These are phyloP conservation scores for Herpotrichia juniperi DNA, from an alignment of 2,329 filamentous ascomycete genomes.

Conservation along the genomic window DNA sequence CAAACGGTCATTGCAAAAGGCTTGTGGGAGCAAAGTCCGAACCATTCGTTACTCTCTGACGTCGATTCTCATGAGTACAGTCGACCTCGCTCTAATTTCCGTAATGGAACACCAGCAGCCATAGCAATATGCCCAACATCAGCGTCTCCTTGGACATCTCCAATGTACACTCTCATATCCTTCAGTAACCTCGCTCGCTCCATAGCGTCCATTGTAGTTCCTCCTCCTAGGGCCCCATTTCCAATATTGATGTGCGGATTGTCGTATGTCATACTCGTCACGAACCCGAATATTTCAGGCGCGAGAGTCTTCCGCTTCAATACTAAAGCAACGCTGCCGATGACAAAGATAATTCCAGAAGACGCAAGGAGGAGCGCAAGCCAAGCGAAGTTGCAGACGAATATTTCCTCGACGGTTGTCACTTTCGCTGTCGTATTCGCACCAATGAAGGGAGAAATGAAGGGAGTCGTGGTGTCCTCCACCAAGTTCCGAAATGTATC, in stretches of 20 bases:
- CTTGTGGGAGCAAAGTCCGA: not conserved
- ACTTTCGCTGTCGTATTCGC: slow-evolving; percentile 27
- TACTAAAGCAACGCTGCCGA: slow-evolving; percentile 21
- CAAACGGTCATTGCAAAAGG: slow-evolving; percentile 5
- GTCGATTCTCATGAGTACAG: slow-evolving; percentile 25
- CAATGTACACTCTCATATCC: slow-evolving; percentile 37
- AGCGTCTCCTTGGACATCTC: slow-evolving; percentile 33
- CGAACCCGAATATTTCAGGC: slow-evolving; percentile 44
- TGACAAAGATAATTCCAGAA: slow-evolving; percentile 23
- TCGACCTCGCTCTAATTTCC: slow-evolving; percentile 33
- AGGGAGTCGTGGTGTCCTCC: not conserved
- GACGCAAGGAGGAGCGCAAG: slow-evolving; percentile 28
- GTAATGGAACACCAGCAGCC: slow-evolving; percentile 35
- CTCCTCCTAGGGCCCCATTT: slow-evolving; percentile 16
- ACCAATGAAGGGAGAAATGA: slow-evolving; percentile 28
- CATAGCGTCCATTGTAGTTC: slow-evolving; percentile 38
- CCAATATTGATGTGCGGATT: slow-evolving; percentile 38
- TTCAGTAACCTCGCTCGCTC: slow-evolving; percentile 40
- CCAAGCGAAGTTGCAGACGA: slow-evolving; percentile 37
- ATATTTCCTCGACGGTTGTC: slow-evolving; percentile 22
- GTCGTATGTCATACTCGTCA: slow-evolving; percentile 46
- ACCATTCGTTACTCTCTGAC: not conserved
- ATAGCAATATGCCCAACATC: slow-evolving; percentile 45
- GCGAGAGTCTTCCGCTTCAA: slow-evolving; percentile 36
- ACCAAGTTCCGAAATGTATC: slow-evolving; percentile 4